Evolutionary conservation across 768 basidiomycete genomes (phyloP).

Genomic region (Trametes cubensis): DNA sequence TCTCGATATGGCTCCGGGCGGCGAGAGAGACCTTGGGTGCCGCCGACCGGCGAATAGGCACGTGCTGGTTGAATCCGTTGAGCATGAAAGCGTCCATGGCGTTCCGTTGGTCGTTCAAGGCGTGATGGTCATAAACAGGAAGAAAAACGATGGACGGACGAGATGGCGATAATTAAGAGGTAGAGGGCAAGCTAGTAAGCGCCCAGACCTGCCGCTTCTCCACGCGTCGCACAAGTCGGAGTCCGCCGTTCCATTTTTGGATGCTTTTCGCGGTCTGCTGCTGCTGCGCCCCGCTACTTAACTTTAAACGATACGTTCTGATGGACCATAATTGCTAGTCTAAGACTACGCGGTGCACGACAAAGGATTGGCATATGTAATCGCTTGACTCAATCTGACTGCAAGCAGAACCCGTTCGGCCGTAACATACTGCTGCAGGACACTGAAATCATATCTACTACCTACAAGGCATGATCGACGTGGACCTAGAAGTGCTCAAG

Average conservation of each 20-base stretch:
- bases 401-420: too few relatives aligned
- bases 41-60: slow-evolving; percentile 2
- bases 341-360: too few relatives aligned
- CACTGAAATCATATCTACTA: too few relatives aligned
- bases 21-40: slow-evolving; percentile 26
- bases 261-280: too few relatives aligned
- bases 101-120: neutral
- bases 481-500: too few relatives aligned
- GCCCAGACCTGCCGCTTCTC: slow-evolving; percentile 2
- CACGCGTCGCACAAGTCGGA: neutral
- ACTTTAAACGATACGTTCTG: too few relatives aligned
- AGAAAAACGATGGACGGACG: neutral
- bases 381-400: too few relatives aligned
- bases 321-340: too few relatives aligned
- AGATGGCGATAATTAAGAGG: slow-evolving; percentile 10
- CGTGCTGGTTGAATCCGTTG: neutral
- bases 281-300: too few relatives aligned
- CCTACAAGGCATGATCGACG: too few relatives aligned
- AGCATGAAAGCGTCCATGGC: slow-evolving; percentile 11
- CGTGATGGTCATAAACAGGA: neutral
- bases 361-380: too few relatives aligned
- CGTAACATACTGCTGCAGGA: too few relatives aligned
- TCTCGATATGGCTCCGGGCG: slow-evolving; percentile 26
- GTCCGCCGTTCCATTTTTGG: neutral
- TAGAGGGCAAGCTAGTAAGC: slow-evolving; percentile 1